phyloP scores from a whole-genome alignment of 1,284 basidiomycete genomes.

The Boletus nobilissimus region DNA sequence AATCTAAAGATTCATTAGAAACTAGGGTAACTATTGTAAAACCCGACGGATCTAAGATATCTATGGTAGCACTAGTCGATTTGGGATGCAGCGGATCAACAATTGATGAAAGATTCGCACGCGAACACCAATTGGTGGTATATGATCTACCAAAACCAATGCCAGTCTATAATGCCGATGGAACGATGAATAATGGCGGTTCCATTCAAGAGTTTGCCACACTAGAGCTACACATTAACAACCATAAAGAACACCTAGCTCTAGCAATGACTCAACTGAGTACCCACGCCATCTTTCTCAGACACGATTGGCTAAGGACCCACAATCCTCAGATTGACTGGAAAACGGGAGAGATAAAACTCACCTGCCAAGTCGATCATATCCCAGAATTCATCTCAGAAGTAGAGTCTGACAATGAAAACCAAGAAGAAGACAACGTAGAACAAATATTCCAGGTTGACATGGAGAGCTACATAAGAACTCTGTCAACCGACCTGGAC shows the following conservation, averaged over 20 bases:
- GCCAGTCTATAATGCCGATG: neutral
- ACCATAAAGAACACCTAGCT: neutral
- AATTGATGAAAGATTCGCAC: neutral
- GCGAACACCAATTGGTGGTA: rapidly evolving
- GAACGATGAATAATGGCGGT: neutral
- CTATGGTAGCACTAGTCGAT: rapidly evolving
- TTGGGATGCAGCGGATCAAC: neutral
- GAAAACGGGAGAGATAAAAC: too few relatives aligned
- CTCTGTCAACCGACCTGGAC: rapidly evolving
- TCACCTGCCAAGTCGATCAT: too few relatives aligned
- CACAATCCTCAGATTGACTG: neutral
- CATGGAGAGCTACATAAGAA: neutral
- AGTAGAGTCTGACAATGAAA: neutral
- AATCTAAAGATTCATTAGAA: neutral
- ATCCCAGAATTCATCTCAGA: too few relatives aligned
- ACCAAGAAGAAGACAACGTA: too few relatives aligned
- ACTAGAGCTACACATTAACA: neutral
- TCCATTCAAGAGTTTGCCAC: neutral
- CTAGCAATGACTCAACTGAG: neutral
- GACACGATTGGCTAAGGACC: neutral
- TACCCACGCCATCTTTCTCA: neutral
- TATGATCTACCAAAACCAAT: neutral
- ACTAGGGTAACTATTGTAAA: rapidly evolving
- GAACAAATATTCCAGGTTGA: neutral
- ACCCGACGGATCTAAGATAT: neutral